Evolutionary conservation across 179 eudicot genomes (phyloP), one percentile per base, ranked within the genome.

Genomic region (Sideroxylon spinosum): DNA sequence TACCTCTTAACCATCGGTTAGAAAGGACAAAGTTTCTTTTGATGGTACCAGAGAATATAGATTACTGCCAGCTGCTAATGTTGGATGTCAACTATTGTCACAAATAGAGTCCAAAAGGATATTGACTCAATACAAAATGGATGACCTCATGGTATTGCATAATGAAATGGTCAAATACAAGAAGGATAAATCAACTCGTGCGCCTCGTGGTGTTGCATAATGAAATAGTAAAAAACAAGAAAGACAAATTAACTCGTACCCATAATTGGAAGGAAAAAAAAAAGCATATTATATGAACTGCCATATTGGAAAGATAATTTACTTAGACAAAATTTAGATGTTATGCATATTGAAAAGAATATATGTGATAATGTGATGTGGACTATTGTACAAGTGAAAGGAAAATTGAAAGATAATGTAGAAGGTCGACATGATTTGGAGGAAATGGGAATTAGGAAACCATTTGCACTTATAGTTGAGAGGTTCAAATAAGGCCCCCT

Each of bases 191-290:
- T 19, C 22, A 29, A 6, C 29, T 26, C 13, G 26, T 17, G 3
- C 55, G n/a, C n/a, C n/a, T n/a, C n/a, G n/a, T n/a, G n/a, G n/a
- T n/a, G n/a, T n/a, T n/a, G n/a, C n/a, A n/a, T n/a, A n/a, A n/a
- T n/a, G n/a, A 59, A 46, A 32, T 59, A 28, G 59, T 49, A 10
- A 53, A 20, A 28, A 74, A 59, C 44, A 6, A 22, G 20, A 13
- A 29, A 37, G 48, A 17, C 7, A 60, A 46, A 37, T 19, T n/a
- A 29, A 6, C 29, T 26, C 13, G 26, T 17, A 13, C 55, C 17
- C 19, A 75, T 32, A 75, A 37, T 75, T 75, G 78, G 78, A 75
- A 48, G 78, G 78, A 75, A 48, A 44, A 75, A 75, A 29, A 75
- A 37, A 61, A 75, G 59, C 22, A 76, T 76, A 63, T 62, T 62